phyloP scores from a whole-genome alignment of 208 protist genomes.

The Trichomonas gallinae region DNA sequence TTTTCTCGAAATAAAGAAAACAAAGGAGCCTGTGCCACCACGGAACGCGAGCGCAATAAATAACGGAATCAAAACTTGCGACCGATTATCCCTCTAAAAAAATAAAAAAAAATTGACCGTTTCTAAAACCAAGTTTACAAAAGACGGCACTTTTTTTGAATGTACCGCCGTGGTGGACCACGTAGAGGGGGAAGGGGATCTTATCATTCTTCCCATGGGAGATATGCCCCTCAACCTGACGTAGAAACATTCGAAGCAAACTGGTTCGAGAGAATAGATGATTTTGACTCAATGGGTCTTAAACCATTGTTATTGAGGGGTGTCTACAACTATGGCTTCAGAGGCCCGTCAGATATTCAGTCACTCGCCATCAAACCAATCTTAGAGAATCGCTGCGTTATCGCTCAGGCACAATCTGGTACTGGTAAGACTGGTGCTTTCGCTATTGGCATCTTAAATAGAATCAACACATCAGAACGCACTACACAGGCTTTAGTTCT shows the following conservation, averaged over 20 bases:
- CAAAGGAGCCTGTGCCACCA: too few species aligned
- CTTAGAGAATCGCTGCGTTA: slow-evolving; percentile 65
- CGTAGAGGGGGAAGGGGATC: background rate
- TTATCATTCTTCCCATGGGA: background rate
- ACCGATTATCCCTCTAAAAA: too few species aligned
- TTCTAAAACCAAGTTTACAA: too few species aligned
- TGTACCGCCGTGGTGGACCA: background rate
- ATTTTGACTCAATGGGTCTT: slow-evolving; percentile 91
- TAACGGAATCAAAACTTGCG: too few species aligned
- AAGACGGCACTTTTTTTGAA: background rate
- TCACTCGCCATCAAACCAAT: slow-evolving; percentile 72
- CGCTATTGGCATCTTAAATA: slow-evolving; percentile 53
- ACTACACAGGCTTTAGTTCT: slow-evolving; percentile 80
- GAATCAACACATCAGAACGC: slow-evolving; percentile 31
- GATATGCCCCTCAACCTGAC: background rate
- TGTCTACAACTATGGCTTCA: slow-evolving; percentile 92
- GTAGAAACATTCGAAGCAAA: background rate
- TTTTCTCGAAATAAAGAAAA: too few species aligned
- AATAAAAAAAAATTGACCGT: too few species aligned
- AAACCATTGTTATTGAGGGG: slow-evolving; percentile 79
- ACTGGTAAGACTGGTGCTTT: slow-evolving; percentile 98
- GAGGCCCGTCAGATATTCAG: slow-evolving; percentile 90
- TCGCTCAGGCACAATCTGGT: slow-evolving; percentile 91
- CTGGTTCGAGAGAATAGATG: background rate
- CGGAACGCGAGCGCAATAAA: too few species aligned